phyloP scores from a whole-genome alignment of 495 filamentous ascomycete species.

The Penicillium tannophilum region DNA sequence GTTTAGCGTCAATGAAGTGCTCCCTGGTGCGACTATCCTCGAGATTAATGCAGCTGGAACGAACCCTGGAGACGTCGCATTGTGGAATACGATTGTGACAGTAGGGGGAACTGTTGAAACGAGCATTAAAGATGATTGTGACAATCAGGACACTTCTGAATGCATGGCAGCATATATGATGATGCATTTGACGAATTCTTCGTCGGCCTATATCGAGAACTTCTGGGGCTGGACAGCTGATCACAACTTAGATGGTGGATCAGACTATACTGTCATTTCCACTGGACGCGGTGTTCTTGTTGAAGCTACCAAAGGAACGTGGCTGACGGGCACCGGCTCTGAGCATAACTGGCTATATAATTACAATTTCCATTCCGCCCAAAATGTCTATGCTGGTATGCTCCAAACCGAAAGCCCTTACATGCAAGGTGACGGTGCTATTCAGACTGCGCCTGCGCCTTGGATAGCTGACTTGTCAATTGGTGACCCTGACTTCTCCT shows the following conservation, averaged over 20 bases:
- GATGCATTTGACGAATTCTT: slow-evolving; percentile 51
- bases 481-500: slow-evolving; percentile 47
- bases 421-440: slow-evolving; percentile 43
- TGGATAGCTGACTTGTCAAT: slow-evolving; percentile 38
- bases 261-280: slow-evolving; percentile 42
- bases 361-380: slow-evolving; percentile 50
- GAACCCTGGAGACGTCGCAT: slow-evolving; percentile 54
- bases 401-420: slow-evolving; percentile 50
- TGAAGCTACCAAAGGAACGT: slow-evolving; percentile 46
- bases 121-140: slow-evolving; percentile 40
- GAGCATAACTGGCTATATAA: slow-evolving; percentile 55
- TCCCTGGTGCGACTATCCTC: slow-evolving; percentile 53
- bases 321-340: slow-evolving; percentile 44
- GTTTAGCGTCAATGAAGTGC: slow-evolving; percentile 51
- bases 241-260: slow-evolving; percentile 50
- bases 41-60: slow-evolving; percentile 53
- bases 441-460: slow-evolving; percentile 40
- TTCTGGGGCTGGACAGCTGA: slow-evolving; percentile 65
- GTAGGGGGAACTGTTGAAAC: slow-evolving; percentile 53
- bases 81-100: slow-evolving; percentile 59
- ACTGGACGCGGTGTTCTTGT: slow-evolving; percentile 53
- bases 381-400: slow-evolving; percentile 50
- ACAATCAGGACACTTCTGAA: slow-evolving; percentile 31
- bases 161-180: slow-evolving; percentile 54
- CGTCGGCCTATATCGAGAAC: slow-evolving; percentile 59